Conservation (phyloP, 805 yeast genomes). For the Teunomyces atbi region DNA sequence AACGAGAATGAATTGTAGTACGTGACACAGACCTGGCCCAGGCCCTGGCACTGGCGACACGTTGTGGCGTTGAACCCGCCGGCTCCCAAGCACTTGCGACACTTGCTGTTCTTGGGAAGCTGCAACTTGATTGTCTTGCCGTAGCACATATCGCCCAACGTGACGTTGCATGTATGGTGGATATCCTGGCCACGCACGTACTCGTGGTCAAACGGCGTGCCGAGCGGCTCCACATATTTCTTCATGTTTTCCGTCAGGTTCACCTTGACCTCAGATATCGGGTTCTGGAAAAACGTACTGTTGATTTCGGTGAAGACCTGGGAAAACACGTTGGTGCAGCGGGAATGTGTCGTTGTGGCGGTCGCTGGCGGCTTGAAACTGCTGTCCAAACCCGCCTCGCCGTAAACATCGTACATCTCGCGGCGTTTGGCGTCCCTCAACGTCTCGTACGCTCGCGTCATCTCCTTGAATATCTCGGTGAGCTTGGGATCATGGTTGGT, state of each 20-base stretch:
- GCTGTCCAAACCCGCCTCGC: constrained; percentile 44
- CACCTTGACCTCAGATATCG: constrained; percentile 7
- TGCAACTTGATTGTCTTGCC: constrained; percentile 59
- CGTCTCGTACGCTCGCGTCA: constrained; percentile 66
- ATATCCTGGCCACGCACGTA: constrained; percentile 51
- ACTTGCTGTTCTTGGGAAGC: constrained; percentile 48
- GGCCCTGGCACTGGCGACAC: constrained; percentile 43
- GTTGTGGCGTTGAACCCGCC: constrained; percentile 45
- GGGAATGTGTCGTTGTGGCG: background rate
- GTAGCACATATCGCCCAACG: constrained; percentile 53
- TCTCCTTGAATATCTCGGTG: constrained; percentile 56
- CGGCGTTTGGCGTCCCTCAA: constrained; percentile 48
- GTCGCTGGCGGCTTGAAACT: constrained; percentile 7
- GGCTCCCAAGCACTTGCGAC: constrained; percentile 49
- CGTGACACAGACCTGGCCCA: constrained; percentile 46
- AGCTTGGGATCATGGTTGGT: constrained; percentile 49
- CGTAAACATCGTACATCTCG: constrained; percentile 51
- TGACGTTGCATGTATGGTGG: constrained; percentile 50
- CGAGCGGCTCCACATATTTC: constrained; percentile 22
- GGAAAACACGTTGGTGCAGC: constrained; percentile 31
- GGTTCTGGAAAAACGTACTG: constrained; percentile 20
- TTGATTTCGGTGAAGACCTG: constrained; percentile 37
- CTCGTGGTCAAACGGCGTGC: constrained; percentile 7
- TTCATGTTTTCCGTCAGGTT: constrained; percentile 9
- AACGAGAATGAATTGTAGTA: constrained; percentile 41